These are phyloP conservation scores for Paraconiothyrium brasiliense DNA, from an alignment of 2,329 filamentous ascomycete genomes.

Conservation along the genomic window DNA sequence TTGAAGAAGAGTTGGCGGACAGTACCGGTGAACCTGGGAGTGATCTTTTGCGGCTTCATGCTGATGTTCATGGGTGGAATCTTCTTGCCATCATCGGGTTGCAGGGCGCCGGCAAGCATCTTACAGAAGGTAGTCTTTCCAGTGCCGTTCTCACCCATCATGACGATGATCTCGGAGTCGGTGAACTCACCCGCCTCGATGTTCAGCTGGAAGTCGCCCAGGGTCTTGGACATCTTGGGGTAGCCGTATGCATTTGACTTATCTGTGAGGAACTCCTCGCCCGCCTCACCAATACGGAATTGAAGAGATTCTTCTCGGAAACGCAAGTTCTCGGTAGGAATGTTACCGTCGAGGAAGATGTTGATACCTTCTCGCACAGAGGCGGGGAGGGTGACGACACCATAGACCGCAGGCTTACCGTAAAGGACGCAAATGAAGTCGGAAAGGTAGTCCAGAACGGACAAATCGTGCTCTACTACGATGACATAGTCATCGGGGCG, in stretches of 20 bases:
- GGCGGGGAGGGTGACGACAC: slow-evolving; percentile 94
- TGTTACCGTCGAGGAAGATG: slow-evolving; percentile 97
- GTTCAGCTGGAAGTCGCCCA: slow-evolving; percentile 85
- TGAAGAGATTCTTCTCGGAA: slow-evolving; percentile 97
- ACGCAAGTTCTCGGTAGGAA: slow-evolving; percentile 96
- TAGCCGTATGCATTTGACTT: slow-evolving; percentile 87
- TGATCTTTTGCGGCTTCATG: slow-evolving; percentile 99
- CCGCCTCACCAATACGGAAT: slow-evolving; percentile 90
- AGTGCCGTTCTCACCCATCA: slow-evolving; percentile 99
- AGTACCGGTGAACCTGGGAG: slow-evolving; percentile 95
- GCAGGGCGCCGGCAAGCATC: slow-evolving; percentile 90
- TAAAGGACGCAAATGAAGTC: slow-evolving; percentile 99
- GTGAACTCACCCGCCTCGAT: slow-evolving; percentile 90
- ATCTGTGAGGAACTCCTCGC: slow-evolving; percentile 87
- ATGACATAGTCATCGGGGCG: slow-evolving; percentile 94
- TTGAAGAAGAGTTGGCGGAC: slow-evolving; percentile 99
- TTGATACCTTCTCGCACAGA: slow-evolving; percentile 99
- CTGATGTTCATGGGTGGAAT: slow-evolving; percentile 96
- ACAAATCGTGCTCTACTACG: slow-evolving; percentile 98
- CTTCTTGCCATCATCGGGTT: slow-evolving; percentile 81
- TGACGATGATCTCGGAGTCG: slow-evolving; percentile 97
- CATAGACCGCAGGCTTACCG: slow-evolving; percentile 93
- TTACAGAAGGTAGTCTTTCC: slow-evolving; percentile 99
- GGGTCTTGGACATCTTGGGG: slow-evolving; percentile 89
- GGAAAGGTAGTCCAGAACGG: slow-evolving; percentile 96